phyloP scores from a whole-genome alignment of 116 monocot genomes.

The Papilionanthe hybrid region DNA sequence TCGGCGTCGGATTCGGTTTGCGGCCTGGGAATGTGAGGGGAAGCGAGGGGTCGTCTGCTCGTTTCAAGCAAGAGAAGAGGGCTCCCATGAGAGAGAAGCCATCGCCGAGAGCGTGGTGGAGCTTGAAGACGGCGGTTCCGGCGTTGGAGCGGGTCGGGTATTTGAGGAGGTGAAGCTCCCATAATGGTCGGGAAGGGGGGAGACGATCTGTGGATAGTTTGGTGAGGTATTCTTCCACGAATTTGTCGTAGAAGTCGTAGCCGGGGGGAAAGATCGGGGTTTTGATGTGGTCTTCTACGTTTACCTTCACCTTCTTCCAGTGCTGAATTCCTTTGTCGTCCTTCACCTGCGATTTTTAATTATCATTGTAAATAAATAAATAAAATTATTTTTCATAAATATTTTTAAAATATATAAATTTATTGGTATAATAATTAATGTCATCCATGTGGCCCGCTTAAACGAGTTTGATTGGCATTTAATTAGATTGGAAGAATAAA shows the following conservation, averaged over 20 bases:
- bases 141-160: conserved; percentile 21
- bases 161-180: conserved; percentile 40
- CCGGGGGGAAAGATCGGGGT: conserved; percentile 25
- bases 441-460: too few relatives aligned
- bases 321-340: conserved; percentile 22
- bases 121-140: conserved; percentile 31
- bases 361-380: background rate
- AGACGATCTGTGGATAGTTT: conserved; percentile 16
- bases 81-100: conserved; percentile 44
- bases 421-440: too few relatives aligned
- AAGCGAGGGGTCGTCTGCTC: conserved; percentile 35
- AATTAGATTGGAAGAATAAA: too few relatives aligned
- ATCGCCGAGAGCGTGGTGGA: conserved; percentile 40
- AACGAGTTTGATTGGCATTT: too few relatives aligned
- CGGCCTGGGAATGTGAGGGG: conserved; percentile 35
- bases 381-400: too few relatives aligned
- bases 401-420: too few relatives aligned
- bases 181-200: conserved; percentile 15
- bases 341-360: conserved; percentile 16
- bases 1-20: background rate
- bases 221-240: conserved; percentile 23
- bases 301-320: conserved; percentile 29
- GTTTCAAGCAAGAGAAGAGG: conserved; percentile 28
- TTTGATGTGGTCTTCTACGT: conserved; percentile 28
- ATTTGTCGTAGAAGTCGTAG: conserved; percentile 22